Percentiles rank a stretch among this genome's conserved stretches.
Evolutionary conservation across 2,329 filamentous ascomycete species (phyloP).

Genomic region (Cladosporium sp.): DNA sequence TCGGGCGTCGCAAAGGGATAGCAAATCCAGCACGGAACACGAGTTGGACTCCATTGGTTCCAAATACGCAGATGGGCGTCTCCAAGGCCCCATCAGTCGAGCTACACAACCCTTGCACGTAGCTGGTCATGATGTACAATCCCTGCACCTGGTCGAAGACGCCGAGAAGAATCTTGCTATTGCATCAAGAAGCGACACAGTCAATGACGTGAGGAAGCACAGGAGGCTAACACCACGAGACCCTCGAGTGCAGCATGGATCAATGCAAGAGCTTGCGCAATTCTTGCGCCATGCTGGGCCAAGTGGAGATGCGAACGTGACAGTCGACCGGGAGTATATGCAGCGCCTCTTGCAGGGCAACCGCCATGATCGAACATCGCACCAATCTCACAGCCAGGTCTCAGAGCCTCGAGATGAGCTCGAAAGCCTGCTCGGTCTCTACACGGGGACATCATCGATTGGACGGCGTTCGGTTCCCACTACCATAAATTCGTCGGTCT

Average conservation of each 20-base stretch:
- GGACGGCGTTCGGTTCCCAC: neutral
- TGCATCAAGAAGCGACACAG: neutral
- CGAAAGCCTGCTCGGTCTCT: neutral
- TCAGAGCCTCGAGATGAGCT: neutral
- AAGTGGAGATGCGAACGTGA: neutral
- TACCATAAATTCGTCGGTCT: neutral
- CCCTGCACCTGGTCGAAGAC: neutral
- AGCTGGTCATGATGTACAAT: neutral
- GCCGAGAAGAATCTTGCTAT: neutral
- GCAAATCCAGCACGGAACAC: neutral
- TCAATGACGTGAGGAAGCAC: neutral
- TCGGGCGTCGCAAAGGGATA: neutral
- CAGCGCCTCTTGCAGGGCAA: constrained; percentile 9
- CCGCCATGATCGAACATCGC: neutral
- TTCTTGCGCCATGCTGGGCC: constrained; percentile 24
- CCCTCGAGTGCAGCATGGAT: constrained; percentile 15
- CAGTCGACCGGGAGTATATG: constrained; percentile 11
- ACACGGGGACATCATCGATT: neutral
- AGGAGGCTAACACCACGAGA: constrained; percentile 9
- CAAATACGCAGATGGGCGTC: neutral
- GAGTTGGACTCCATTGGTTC: neutral
- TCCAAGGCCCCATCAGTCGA: neutral
- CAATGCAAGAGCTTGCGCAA: constrained; percentile 21
- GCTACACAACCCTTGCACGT: neutral
- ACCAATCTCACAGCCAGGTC: neutral